Base-by-base conservation (phyloP, 768 basidiomycete species). In the Lactarius quietus region DNA sequence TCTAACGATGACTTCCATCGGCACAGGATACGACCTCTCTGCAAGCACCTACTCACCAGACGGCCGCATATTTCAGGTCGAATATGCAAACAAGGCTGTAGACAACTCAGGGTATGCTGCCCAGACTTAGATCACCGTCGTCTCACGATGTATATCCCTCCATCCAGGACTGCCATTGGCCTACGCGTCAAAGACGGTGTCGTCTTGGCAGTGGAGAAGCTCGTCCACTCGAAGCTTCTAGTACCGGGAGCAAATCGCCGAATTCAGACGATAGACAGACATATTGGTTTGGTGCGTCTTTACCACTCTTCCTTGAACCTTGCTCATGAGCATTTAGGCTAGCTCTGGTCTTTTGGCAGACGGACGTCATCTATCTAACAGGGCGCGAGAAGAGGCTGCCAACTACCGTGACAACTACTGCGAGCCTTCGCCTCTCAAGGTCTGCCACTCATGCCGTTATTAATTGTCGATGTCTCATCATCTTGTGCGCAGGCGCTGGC, bases 51-150 rank as follows among this genome's bases (percentile, higher is more conserved):
- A 94, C 80, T 94, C 92, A 28, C 96, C 96, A 67, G 96, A 99
- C 79, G 97, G 97, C 33, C 88, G 97, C 70, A 95, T 99, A 74
- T 99, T 99, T 75, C 97, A 99, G 86, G 95, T 93, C 35, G 96
- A 98, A 79, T 98, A 98, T 73, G 97, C 97, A 61, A 90, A 88
- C 79, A 98, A 99, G 78, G 96, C 97, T 15, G 97, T 98, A 67
- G 97, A 99, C 79, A 96, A 97, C 79, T 93, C 96, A 45, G 97
- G 97, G 92, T 95, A 75, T 67, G 83, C 12, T 72, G 1, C 43
- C 45, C 53, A 38, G 31, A 23, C 48, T 31, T 48, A 29, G 7
- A 36, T 41, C 18, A 1, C 8, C 52, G 33, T 41, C 4, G 4
- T 56, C 3, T 45, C 53, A 29, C 18, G 43, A 55, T 41, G 61